These are phyloP conservation scores for Cercospora nicotianae DNA, from an alignment of 2,329 filamentous ascomycete genomes.

Conservation along the genomic window DNA sequence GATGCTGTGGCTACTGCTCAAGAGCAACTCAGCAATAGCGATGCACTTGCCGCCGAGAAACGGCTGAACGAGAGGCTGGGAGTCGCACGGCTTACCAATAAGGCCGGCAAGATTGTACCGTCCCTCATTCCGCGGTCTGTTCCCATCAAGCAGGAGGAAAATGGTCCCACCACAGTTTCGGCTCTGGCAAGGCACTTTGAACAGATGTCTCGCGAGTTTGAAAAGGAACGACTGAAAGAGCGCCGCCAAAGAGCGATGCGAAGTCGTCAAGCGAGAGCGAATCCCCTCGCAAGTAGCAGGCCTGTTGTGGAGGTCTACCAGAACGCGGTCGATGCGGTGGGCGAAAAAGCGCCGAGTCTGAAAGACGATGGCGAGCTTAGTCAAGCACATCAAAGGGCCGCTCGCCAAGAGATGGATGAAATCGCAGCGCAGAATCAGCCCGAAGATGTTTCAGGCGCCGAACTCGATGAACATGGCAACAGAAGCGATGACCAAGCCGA, in stretches of 20 bases:
- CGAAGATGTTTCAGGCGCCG: constrained; percentile 20
- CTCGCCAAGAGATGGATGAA: constrained; percentile 23
- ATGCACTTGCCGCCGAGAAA: constrained; percentile 56
- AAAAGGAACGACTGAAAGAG: constrained; percentile 87
- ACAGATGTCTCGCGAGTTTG: constrained; percentile 92
- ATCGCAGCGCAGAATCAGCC: constrained; percentile 24
- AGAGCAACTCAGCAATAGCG: constrained; percentile 1
- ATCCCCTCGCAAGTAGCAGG: constrained; percentile 88
- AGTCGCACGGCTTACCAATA: constrained; percentile 43
- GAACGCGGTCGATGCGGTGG: constrained; percentile 86
- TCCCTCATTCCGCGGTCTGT: constrained; percentile 90
- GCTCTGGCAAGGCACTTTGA: constrained; percentile 95
- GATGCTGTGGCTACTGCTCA: constrained; percentile 34
- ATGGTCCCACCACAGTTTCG: constrained; percentile 67
- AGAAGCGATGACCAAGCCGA: constrained; percentile 10
- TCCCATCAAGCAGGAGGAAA: constrained; percentile 63
- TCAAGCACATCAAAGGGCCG: constrained; percentile 6
- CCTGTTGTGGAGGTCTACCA: constrained; percentile 95
- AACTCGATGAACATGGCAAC: constrained; percentile 16
- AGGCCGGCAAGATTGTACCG: constrained; percentile 54
- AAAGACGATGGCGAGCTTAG: constrained; percentile 21
- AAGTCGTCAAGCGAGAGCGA: constrained; percentile 73
- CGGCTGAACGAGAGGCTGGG: constrained; percentile 65
- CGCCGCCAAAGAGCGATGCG: constrained; percentile 77
- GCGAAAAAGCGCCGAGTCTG: constrained; percentile 27